phyloP scores from a whole-genome alignment of 2,329 filamentous ascomycete genomes.

The Grosmannia clavigera region DNA sequence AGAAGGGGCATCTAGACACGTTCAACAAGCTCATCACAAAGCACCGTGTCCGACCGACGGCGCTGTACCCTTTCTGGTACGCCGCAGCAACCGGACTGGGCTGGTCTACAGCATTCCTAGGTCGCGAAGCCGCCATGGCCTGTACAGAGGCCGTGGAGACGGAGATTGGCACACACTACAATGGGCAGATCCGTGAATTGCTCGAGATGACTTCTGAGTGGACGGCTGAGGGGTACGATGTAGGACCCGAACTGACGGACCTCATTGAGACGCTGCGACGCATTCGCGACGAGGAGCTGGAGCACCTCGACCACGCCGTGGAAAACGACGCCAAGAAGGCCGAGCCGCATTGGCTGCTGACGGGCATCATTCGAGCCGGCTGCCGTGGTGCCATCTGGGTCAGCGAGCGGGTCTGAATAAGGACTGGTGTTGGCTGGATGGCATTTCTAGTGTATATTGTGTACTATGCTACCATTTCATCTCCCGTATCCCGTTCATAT shows the following conservation, averaged over 20 bases:
- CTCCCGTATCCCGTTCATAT: background rate
- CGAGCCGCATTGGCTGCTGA: slow-evolving; percentile 78
- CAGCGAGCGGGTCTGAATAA: slow-evolving; percentile 47
- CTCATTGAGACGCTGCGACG: slow-evolving; percentile 63
- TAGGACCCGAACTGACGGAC: slow-evolving; percentile 63
- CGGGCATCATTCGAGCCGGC: slow-evolving; percentile 75
- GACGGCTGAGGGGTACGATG: slow-evolving; percentile 63
- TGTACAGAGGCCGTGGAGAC: slow-evolving; percentile 98
- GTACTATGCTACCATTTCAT: background rate
- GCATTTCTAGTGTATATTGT: background rate
- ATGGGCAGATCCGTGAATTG: slow-evolving; percentile 73
- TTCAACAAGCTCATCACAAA: slow-evolving; percentile 76
- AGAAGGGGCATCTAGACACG: slow-evolving; percentile 71
- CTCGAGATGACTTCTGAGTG: slow-evolving; percentile 70
- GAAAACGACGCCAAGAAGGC: slow-evolving; percentile 88
- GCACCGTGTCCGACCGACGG: slow-evolving; percentile 84
- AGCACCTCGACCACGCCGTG: slow-evolving; percentile 91
- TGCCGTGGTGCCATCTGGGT: slow-evolving; percentile 91
- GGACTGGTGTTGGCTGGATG: background rate
- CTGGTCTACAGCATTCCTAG: slow-evolving; percentile 81
- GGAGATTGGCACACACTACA: slow-evolving; percentile 94
- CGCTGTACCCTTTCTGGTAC: slow-evolving; percentile 84
- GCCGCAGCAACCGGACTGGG: slow-evolving; percentile 68
- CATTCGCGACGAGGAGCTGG: slow-evolving; percentile 90
- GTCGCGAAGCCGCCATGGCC: slow-evolving; percentile 91